phyloP scores from a whole-genome alignment of 352 stramenopile species.

The Pythium myriotylum region DNA sequence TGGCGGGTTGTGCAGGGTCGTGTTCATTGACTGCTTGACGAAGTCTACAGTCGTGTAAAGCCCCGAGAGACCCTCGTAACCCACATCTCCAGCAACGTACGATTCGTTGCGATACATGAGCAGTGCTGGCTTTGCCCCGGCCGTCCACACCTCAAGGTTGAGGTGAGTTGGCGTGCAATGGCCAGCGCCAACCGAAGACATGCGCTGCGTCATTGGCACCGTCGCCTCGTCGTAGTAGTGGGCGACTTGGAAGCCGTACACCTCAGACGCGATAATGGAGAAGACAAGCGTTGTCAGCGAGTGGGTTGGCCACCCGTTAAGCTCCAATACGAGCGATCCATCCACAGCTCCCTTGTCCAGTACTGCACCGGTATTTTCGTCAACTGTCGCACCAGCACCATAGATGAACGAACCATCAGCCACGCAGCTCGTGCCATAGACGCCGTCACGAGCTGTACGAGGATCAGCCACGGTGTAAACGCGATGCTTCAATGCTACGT shows the following conservation, averaged over 20 bases:
- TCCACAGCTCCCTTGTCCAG: slow-evolving; percentile 16
- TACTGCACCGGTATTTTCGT: slow-evolving; percentile 23
- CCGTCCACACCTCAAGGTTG: slow-evolving; percentile 42
- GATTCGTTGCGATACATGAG: slow-evolving; percentile 37
- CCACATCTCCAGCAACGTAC: slow-evolving; percentile 35
- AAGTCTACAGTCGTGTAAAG: slow-evolving; percentile 52
- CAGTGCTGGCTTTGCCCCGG: slow-evolving; percentile 11
- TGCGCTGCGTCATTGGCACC: slow-evolving; percentile 31
- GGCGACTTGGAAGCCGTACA: slow-evolving; percentile 15
- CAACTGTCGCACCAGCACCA: slow-evolving; percentile 16
- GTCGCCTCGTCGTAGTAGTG: slow-evolving; percentile 4
- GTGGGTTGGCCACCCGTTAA: slow-evolving; percentile 29
- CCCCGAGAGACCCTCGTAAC: slow-evolving; percentile 42
- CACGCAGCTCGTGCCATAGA: slow-evolving; percentile 19
- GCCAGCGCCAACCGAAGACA: slow-evolving; percentile 31
- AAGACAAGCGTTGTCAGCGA: slow-evolving; percentile 30
- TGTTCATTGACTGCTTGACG: slow-evolving; percentile 19
- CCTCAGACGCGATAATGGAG: slow-evolving; percentile 31
- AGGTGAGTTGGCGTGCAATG: slow-evolving; percentile 38
- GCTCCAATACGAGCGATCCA: slow-evolving; percentile 33
- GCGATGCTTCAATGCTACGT: slow-evolving; percentile 19
- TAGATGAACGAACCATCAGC: slow-evolving; percentile 18
- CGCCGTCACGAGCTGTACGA: slow-evolving; percentile 6
- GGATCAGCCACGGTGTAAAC: slow-evolving; percentile 30
- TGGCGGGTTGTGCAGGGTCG: slow-evolving; percentile 4